Evolutionary conservation across 495 filamentous ascomycete genomes (phyloP).

Genomic region (Aspergillus egyptiacus): DNA sequence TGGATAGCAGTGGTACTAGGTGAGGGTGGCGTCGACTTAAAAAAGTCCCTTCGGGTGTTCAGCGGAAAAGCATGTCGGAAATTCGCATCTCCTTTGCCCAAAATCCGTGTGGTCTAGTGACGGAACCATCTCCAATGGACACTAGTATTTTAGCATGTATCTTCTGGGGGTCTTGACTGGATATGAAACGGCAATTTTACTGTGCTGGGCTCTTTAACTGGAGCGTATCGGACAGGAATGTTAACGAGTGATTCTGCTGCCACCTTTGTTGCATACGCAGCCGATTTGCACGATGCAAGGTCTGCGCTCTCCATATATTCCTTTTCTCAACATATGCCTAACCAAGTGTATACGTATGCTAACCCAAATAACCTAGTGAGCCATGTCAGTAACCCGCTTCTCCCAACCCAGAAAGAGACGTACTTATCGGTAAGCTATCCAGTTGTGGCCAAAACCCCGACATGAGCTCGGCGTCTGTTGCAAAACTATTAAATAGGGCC

Average conservation of each 20-base stretch:
- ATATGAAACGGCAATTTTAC: no score
- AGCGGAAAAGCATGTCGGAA: slow-evolving; percentile 7
- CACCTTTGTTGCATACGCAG: no score
- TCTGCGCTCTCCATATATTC: no score
- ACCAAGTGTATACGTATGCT: no score
- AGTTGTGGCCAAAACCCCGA: slow-evolving; percentile 29
- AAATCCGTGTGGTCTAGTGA: neutral
- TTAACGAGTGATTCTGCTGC: no score
- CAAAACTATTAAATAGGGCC: slow-evolving; percentile 20
- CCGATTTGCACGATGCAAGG: no score
- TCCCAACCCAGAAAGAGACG: neutral
- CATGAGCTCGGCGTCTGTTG: slow-evolving; percentile 17
- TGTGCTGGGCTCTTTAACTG: no score
- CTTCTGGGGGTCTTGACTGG: no score
- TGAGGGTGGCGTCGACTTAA: neutral
- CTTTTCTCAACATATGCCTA: no score
- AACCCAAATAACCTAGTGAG: neutral
- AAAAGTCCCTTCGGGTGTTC: neutral
- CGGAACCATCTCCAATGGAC: neutral
- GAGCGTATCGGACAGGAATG: no score
- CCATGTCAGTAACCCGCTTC: neutral
- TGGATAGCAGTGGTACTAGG: no score
- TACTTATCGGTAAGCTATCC: slow-evolving; percentile 25
- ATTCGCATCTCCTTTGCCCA: neutral
- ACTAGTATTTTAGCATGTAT: neutral